Percentiles rank a stretch among this genome's conserved stretches.
Evolutionary conservation across 129 eudicot species (phyloP).

Genomic region (Escallonia rubra): DNA sequence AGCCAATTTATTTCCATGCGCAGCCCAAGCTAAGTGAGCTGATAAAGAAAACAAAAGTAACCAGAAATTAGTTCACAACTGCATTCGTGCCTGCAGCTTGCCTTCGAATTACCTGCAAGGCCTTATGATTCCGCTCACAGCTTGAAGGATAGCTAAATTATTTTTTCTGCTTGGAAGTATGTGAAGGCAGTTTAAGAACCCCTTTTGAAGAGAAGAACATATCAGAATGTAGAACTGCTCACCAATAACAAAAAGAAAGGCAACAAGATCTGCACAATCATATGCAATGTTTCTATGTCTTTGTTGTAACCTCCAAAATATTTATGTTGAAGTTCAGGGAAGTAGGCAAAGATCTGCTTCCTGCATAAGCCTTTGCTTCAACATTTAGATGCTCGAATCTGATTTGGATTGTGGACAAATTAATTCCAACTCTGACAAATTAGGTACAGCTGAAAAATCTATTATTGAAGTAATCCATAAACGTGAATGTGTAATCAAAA

Average conservation of each 20-base stretch:
- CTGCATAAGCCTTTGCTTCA: conserved; percentile 26
- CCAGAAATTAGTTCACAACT: no score
- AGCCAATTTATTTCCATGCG: no score
- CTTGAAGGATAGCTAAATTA: conserved; percentile 20
- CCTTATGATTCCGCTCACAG: conserved; percentile 27
- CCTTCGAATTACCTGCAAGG: conserved; percentile 6
- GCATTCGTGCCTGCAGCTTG: no score
- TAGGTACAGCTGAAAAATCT: not conserved
- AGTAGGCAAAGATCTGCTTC: conserved; percentile 28
- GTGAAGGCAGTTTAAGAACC: conserved; percentile 12
- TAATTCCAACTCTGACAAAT: conserved; percentile 23
- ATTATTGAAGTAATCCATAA: not conserved
- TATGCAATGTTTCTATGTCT: not conserved
- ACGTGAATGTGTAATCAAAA: not conserved
- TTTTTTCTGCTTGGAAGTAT: conserved; percentile 19
- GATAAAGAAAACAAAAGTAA: no score
- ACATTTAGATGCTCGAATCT: conserved; percentile 24
- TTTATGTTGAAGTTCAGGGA: conserved; percentile 15
- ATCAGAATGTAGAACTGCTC: not conserved
- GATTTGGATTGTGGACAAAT: conserved; percentile 28
- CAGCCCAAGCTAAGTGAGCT: no score
- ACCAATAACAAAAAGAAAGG: not conserved
- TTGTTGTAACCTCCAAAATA: conserved; percentile 9
- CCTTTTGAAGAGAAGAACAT: conserved; percentile 3
- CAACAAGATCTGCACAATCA: not conserved